Conservation (phyloP, 345 rosid genomes). For the Euphorbia pulcherrima region DNA sequence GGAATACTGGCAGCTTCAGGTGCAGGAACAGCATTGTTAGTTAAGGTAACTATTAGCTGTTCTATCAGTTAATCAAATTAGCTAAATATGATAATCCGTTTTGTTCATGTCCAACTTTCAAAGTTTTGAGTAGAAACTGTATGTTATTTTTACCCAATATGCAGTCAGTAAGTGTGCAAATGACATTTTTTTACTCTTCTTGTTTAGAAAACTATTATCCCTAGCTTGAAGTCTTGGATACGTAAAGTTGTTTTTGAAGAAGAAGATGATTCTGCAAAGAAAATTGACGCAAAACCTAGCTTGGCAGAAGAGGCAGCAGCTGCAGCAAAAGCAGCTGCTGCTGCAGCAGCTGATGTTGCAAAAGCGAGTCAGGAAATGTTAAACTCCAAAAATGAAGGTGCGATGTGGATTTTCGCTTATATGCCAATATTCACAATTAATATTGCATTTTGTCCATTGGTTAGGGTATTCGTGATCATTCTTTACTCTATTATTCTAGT, state of each 20-base stretch:
- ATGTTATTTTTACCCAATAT: constrained; percentile 4
- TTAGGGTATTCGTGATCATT: constrained; percentile 10
- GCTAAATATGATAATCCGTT: constrained; percentile 8
- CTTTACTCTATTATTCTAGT: constrained; percentile 6
- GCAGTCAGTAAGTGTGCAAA: background rate
- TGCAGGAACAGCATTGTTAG: constrained; percentile 72
- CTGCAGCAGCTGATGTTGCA: constrained; percentile 86
- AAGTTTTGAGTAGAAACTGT: background rate
- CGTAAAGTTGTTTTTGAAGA: constrained; percentile 72
- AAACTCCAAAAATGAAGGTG: constrained; percentile 66
- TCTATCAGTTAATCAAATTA: background rate
- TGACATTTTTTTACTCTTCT: constrained; percentile 27
- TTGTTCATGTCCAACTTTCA: background rate
- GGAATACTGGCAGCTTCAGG: constrained; percentile 82
- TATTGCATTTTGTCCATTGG: constrained; percentile 8
- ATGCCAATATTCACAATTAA: background rate
- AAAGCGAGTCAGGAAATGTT: constrained; percentile 83
- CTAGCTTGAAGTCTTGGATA: constrained; percentile 85
- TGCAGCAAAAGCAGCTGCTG: constrained; percentile 89
- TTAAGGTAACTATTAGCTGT: constrained; percentile 52
- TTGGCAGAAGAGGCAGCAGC: constrained; percentile 87
- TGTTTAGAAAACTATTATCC: constrained; percentile 69
- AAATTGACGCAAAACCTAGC: constrained; percentile 55
- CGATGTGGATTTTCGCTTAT: background rate
- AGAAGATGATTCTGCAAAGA: constrained; percentile 48